Conservation (phyloP, 306 rosid species). For the Cicer yamashitae region DNA sequence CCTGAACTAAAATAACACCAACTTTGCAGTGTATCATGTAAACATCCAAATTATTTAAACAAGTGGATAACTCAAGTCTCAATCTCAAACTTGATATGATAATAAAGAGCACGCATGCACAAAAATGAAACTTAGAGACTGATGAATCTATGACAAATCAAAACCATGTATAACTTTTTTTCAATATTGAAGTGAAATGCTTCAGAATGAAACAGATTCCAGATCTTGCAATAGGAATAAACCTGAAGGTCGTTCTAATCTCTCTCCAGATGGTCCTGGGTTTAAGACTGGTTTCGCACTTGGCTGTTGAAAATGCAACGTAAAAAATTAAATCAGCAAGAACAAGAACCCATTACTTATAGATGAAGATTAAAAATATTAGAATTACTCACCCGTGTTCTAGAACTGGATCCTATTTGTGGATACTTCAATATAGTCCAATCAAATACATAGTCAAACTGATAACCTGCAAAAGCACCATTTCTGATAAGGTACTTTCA, state of each 20-base stretch:
- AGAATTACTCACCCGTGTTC: conserved; percentile 72
- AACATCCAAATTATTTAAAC: conserved; percentile 3
- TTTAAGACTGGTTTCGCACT: conserved; percentile 73
- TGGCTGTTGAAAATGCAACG: conserved; percentile 58
- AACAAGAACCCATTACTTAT: conserved; percentile 41
- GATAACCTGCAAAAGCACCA: conserved; percentile 69
- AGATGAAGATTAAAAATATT: conserved; percentile 37
- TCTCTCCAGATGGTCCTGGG: conserved; percentile 73
- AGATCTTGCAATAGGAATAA: conserved; percentile 39
- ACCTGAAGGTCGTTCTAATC: conserved; percentile 85
- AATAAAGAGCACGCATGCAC: conserved; percentile 20
- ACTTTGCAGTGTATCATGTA: background rate
- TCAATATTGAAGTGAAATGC: conserved; percentile 33
- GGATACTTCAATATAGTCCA: conserved; percentile 97
- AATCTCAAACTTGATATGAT: conserved; percentile 14
- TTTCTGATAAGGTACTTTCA: conserved; percentile 20
- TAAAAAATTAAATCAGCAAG: conserved; percentile 12
- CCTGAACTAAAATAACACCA: conserved; percentile 5
- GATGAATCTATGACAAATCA: conserved; percentile 9
- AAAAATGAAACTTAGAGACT: conserved; percentile 8
- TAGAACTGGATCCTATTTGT: conserved; percentile 90
- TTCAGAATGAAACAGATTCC: conserved; percentile 33
- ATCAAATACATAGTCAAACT: conserved; percentile 96
- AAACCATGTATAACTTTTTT: conserved; percentile 14
- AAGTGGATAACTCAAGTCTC: background rate